phyloP scores from a whole-genome alignment of 164 flowering plant species.

The Kingdonia uniflora region DNA sequence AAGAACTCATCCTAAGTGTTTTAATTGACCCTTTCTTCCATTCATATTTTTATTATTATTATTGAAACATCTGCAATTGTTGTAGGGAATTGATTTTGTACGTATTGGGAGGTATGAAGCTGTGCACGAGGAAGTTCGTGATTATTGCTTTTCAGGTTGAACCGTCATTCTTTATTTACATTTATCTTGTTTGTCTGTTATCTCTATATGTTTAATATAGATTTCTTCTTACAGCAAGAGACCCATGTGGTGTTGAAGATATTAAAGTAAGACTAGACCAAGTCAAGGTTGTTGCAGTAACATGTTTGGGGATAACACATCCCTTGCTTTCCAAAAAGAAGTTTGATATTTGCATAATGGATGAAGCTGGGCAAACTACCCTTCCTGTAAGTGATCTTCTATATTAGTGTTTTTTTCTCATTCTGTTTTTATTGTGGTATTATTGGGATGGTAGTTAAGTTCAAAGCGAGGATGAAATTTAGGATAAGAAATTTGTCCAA shows the following conservation, averaged over 20 bases:
- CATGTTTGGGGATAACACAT: slow-evolving; percentile 82
- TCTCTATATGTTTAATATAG: background rate
- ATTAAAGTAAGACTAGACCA: slow-evolving; percentile 50
- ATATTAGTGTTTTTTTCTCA: background rate
- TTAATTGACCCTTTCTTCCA: too few species aligned
- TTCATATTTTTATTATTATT: background rate
- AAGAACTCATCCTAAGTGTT: too few species aligned
- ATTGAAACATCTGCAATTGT: slow-evolving; percentile 8
- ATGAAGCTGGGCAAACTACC: slow-evolving; percentile 98
- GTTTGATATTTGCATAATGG: slow-evolving; percentile 96
- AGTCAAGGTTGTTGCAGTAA: slow-evolving; percentile 82
- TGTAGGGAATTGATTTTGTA: slow-evolving; percentile 79
- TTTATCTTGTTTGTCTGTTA: background rate
- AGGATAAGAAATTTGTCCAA: too few species aligned
- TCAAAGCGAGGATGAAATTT: too few species aligned
- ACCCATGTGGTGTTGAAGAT: slow-evolving; percentile 45
- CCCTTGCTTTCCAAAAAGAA: slow-evolving; percentile 76
- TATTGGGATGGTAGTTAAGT: background rate
- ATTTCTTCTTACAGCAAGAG: slow-evolving; percentile 31
- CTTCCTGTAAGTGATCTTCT: slow-evolving; percentile 61
- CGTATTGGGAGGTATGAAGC: slow-evolving; percentile 85
- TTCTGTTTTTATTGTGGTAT: background rate
- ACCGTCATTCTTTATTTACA: background rate
- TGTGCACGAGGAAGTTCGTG: slow-evolving; percentile 69
- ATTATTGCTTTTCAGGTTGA: slow-evolving; percentile 73